A percentile compares a stretch with the other conserved stretches of the same genome.
Conservation (phyloP, 805 yeast species). For the Brettanomyces nanus region DNA sequence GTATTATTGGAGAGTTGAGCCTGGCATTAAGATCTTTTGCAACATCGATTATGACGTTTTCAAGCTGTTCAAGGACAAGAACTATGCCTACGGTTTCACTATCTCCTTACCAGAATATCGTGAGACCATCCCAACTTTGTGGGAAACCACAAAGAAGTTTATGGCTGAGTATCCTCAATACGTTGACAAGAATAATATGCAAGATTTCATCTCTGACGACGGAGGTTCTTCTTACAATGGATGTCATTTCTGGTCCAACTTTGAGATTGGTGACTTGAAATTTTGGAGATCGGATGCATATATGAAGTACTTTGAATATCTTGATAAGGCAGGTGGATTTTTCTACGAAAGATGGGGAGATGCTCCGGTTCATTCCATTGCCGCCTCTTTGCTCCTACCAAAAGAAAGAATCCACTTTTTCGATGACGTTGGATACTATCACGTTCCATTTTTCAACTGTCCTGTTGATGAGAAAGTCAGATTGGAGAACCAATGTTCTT, state of each 20-base stretch:
- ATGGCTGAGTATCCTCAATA: constrained; percentile 51
- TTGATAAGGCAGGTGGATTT: constrained; percentile 84
- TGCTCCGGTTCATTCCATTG: constrained; percentile 87
- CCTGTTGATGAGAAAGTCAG: constrained; percentile 62
- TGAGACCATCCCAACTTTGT: constrained; percentile 66
- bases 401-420: constrained; percentile 70
- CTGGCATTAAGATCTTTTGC: constrained; percentile 72
- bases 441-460: constrained; percentile 74
- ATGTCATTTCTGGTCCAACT: constrained; percentile 90
- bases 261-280: constrained; percentile 68
- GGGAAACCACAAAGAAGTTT: constrained; percentile 64
- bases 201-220: constrained; percentile 67
- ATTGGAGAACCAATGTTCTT: constrained; percentile 54
- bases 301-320: constrained; percentile 56
- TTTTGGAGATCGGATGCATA: constrained; percentile 75
- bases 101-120: constrained; percentile 69
- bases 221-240: constrained; percentile 63
- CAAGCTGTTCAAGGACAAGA: constrained; percentile 72
- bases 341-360: constrained; percentile 94
- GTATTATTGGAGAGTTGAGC: constrained; percentile 95
- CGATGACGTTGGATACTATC: constrained; percentile 79
- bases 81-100: constrained; percentile 69
- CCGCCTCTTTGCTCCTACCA: constrained; percentile 70
- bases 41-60: constrained; percentile 76
- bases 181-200: constrained; percentile 51